A percentile compares a stretch with the other conserved stretches of the same genome.
Evolutionary conservation across 1,284 basidiomycete species (phyloP).

Genomic region (Phaffia rhodozyma): DNA sequence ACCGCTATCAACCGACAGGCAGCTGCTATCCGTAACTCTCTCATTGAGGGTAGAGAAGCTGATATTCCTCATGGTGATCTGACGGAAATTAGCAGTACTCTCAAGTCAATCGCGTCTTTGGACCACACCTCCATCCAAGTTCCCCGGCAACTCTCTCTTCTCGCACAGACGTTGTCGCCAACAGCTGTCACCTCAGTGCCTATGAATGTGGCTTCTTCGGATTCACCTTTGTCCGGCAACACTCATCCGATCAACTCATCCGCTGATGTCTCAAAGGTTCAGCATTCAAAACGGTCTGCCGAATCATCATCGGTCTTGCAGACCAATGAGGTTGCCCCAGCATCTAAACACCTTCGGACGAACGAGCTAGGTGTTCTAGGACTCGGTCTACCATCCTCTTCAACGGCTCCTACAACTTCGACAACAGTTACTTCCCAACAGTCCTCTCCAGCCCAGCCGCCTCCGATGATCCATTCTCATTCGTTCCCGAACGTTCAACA

Average conservation of each 20-base stretch:
- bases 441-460: constrained; percentile 19
- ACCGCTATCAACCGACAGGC: constrained; percentile 12
- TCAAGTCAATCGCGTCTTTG: constrained; percentile 15
- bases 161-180: not conserved
- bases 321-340: not conserved
- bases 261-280: constrained; percentile 7
- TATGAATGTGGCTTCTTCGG: not conserved
- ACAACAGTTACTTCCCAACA: not conserved
- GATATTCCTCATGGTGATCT: constrained; percentile 12
- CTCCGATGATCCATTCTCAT: constrained; percentile 33
- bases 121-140: not conserved
- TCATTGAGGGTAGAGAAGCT: constrained; percentile 10
- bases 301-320: constrained; percentile 4
- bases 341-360: constrained; percentile 9
- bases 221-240: no score
- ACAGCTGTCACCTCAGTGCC: not conserved
- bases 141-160: constrained; percentile 6
- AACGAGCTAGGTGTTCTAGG: not conserved
- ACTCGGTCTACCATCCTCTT: not conserved
- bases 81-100: constrained; percentile 9
- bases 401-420: not conserved
- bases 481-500: constrained; percentile 35
- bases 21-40: constrained; percentile 8
- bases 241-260: not conserved
- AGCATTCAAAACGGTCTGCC: constrained; percentile 7